phyloP scores from a whole-genome alignment of 2,329 filamentous ascomycete species.

The Cytospora leucostoma region DNA sequence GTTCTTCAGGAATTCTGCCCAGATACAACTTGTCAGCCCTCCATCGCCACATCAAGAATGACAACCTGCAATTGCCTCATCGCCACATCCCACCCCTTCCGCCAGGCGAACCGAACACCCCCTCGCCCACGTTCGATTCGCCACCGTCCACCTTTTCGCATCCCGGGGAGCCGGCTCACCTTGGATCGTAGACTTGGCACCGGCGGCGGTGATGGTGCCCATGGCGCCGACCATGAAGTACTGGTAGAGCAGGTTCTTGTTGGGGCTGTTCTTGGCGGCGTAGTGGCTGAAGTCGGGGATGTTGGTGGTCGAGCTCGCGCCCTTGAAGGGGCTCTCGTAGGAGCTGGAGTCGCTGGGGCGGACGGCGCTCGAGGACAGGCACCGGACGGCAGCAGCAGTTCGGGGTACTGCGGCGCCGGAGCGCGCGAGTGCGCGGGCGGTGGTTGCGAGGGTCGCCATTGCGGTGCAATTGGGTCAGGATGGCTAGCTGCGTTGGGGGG shows the following conservation, averaged over 20 bases:
- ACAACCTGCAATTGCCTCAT: background rate
- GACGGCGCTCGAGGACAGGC: slow-evolving; percentile 57
- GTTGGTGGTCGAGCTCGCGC: slow-evolving; percentile 60
- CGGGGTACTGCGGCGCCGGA: slow-evolving; percentile 30
- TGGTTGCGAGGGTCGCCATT: slow-evolving; percentile 70
- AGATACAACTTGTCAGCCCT: slow-evolving; percentile 18
- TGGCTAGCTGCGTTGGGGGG: slow-evolving; percentile 28
- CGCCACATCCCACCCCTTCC: background rate
- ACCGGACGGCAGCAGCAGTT: slow-evolving; percentile 49
- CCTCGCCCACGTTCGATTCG: background rate
- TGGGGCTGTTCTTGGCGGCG: slow-evolving; percentile 67
- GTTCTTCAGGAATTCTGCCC: slow-evolving; percentile 95
- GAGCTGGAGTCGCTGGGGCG: slow-evolving; percentile 45
- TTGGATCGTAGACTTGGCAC: slow-evolving; percentile 97
- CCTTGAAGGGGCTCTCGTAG: slow-evolving; percentile 66
- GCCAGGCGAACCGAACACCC: slow-evolving; percentile 12
- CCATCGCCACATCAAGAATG: background rate
- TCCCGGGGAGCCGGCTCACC: slow-evolving; percentile 62
- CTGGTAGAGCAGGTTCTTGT: slow-evolving; percentile 81
- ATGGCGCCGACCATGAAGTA: slow-evolving; percentile 99
- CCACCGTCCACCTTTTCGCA: background rate
- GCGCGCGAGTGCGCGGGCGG: slow-evolving; percentile 71
- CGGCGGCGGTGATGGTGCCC: slow-evolving; percentile 87
- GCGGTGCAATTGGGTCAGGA: slow-evolving; percentile 31
- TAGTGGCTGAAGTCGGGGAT: slow-evolving; percentile 93